Evolutionary conservation across 2,329 filamentous ascomycete species (phyloP).

Genomic region (Parastagonospora avenae): DNA sequence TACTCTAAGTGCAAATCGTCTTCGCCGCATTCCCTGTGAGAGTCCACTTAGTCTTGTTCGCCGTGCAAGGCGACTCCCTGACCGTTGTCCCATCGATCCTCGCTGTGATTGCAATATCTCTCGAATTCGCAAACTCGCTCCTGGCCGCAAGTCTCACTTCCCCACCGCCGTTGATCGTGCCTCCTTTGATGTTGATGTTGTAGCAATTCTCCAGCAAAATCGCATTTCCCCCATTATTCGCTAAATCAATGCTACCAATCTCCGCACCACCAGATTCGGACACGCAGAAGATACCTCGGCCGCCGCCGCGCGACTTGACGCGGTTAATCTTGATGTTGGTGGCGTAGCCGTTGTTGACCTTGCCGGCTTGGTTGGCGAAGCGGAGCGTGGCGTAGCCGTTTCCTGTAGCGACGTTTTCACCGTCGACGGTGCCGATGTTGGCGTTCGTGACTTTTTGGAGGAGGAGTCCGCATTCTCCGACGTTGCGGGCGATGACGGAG

Average conservation of each 20-base stretch:
- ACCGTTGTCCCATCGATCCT: constrained; percentile 58
- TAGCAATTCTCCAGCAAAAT: constrained; percentile 67
- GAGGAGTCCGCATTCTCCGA: constrained; percentile 63
- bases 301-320: constrained; percentile 62
- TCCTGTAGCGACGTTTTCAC: constrained; percentile 59
- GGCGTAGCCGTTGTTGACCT: constrained; percentile 55
- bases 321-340: constrained; percentile 61
- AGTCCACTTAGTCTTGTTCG: constrained; percentile 56
- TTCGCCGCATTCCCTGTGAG: constrained; percentile 52
- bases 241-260: constrained; percentile 57
- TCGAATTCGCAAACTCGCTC: constrained; percentile 60
- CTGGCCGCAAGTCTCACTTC: constrained; percentile 61
- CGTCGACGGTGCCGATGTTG: constrained; percentile 60
- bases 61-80: constrained; percentile 60
- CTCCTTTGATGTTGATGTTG: constrained; percentile 57
- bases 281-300: constrained; percentile 63
- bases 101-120: constrained; percentile 57
- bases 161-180: constrained; percentile 60
- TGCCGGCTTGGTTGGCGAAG: constrained; percentile 63
- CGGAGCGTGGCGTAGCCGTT: constrained; percentile 63
- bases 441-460: constrained; percentile 61
- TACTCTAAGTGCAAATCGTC: constrained; percentile 24
- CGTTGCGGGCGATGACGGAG: constrained; percentile 59
- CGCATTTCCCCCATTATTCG: constrained; percentile 61
- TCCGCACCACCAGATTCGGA: constrained; percentile 60